A percentile compares a stretch with the other conserved stretches of the same genome.
phyloP scores from a whole-genome alignment of 2,329 filamentous ascomycete genomes.

The Cladosporium sp. region DNA sequence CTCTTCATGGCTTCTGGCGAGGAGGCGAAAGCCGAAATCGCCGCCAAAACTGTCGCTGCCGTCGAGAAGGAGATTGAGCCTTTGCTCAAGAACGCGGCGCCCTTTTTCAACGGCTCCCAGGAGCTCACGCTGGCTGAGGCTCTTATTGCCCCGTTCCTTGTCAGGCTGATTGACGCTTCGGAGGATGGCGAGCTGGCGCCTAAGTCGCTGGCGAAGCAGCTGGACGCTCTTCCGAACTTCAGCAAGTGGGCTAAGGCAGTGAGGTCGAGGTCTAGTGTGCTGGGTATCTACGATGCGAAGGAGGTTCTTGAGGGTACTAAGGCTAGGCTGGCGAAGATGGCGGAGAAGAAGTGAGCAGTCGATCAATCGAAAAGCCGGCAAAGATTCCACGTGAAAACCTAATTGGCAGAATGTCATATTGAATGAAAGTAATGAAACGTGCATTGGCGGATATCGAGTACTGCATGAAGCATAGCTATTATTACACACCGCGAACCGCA shows the following conservation, averaged over 20 bases:
- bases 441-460: too few relatives aligned
- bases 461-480: not conserved
- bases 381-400: too few relatives aligned
- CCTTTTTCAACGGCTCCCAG: conserved; percentile 42
- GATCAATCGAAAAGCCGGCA: too few relatives aligned
- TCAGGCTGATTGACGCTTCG: conserved; percentile 52
- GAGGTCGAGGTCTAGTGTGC: conserved; percentile 52
- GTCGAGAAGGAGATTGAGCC: conserved; percentile 69
- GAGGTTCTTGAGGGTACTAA: conserved; percentile 38
- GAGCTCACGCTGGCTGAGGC: conserved; percentile 69
- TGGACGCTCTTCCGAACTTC: conserved; percentile 53
- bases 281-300: conserved; percentile 54
- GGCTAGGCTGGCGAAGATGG: conserved; percentile 35
- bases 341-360: conserved; percentile 15
- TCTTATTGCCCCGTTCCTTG: conserved; percentile 58
- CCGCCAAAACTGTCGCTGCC: conserved; percentile 44
- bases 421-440: too few relatives aligned
- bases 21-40: conserved; percentile 42
- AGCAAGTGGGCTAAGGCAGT: conserved; percentile 27
- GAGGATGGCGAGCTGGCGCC: conserved; percentile 52
- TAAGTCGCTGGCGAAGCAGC: conserved; percentile 38
- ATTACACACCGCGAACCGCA: not conserved
- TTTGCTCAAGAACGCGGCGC: conserved; percentile 46
- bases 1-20: conserved; percentile 42
- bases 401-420: too few relatives aligned